phyloP scores from a whole-genome alignment of 139 green algal genomes.

The Mesotaenium endlicherianum region DNA sequence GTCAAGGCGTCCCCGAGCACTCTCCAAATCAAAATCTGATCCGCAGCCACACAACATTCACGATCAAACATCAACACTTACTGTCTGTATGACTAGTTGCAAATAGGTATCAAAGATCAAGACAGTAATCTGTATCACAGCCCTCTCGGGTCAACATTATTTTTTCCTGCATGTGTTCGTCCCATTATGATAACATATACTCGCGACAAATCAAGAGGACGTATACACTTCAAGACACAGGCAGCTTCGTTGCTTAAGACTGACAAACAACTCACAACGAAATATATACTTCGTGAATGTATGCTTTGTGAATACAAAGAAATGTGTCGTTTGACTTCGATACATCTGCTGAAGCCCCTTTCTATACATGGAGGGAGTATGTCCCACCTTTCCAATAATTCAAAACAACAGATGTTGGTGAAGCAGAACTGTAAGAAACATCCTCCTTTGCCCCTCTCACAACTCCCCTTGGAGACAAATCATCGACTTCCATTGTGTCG shows the following conservation, averaged over 20 bases:
- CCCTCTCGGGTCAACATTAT: neutral
- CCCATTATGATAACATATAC: neutral
- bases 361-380: neutral
- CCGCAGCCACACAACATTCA: neutral
- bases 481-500: no score
- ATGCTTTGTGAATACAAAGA: slow-evolving; percentile 1
- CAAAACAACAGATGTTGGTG: neutral
- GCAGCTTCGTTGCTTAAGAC: neutral
- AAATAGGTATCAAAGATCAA: neutral
- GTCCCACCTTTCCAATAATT: slow-evolving; percentile 29
- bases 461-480: no score
- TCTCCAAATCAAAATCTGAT: slow-evolving; percentile 82
- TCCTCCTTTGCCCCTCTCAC: no score
- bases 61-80: neutral
- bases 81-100: neutral
- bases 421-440: neutral
- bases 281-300: neutral
- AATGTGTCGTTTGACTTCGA: neutral
- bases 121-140: neutral
- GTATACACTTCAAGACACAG: neutral
- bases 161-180: neutral
- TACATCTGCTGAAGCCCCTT: neutral
- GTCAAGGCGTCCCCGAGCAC: slow-evolving; percentile 69
- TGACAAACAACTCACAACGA: neutral
- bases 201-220: neutral